Conservation (phyloP, 2,329 filamentous ascomycete species). For the Talaromyces sp. region DNA sequence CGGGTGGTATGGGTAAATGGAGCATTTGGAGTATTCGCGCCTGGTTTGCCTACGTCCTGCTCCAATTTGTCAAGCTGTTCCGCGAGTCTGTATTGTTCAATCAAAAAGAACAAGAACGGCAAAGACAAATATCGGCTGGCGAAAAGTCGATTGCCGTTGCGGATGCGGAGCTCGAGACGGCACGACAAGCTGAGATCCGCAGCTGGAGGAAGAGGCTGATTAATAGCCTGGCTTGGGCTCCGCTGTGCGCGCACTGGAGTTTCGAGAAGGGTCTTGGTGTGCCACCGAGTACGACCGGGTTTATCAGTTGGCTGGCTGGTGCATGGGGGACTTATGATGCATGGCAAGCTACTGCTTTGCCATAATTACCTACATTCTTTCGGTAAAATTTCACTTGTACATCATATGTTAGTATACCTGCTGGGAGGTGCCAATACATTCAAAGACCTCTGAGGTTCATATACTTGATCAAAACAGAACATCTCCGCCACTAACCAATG, state of each 20-base stretch:
- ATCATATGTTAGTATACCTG: neutral
- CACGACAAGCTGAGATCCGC: constrained; percentile 43
- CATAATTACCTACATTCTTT: neutral
- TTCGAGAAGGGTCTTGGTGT: constrained; percentile 60
- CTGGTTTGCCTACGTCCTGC: constrained; percentile 73
- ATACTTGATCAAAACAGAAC: neutral
- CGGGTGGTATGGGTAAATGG: constrained; percentile 56
- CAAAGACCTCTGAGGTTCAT: neutral
- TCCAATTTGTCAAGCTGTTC: constrained; percentile 68
- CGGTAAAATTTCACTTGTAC: neutral
- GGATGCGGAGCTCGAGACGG: constrained; percentile 30
- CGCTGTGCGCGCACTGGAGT: constrained; percentile 81
- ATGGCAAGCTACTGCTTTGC: constrained; percentile 42
- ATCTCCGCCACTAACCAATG: neutral
- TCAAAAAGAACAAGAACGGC: constrained; percentile 28
- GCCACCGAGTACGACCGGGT: constrained; percentile 55
- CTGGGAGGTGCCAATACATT: neutral
- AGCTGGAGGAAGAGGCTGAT: constrained; percentile 60
- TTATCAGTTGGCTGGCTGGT: constrained; percentile 54
- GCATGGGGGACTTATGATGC: constrained; percentile 43
- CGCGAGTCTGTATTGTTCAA: constrained; percentile 39
- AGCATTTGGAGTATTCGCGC: constrained; percentile 71
- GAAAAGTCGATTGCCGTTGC: constrained; percentile 12
- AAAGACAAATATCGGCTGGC: constrained; percentile 23
- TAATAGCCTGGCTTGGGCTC: constrained; percentile 71